Evolutionary conservation across 768 basidiomycete genomes (phyloP), one percentile per base, ranked within the genome.

Genomic region (Dentipellis fragilis): DNA sequence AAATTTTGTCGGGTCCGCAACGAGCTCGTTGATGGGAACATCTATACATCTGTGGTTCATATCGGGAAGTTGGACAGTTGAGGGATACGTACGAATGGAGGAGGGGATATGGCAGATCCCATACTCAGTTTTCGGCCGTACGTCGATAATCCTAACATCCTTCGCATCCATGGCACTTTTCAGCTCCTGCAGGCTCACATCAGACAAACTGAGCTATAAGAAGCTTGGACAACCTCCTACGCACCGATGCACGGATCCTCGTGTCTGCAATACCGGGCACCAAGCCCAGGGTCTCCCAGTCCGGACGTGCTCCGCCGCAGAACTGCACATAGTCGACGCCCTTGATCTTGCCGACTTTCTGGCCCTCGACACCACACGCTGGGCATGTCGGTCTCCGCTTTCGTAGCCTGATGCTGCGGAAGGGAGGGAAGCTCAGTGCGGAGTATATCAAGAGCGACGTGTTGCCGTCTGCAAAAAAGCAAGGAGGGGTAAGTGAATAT

Each of bases 371-470:
- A 5, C 87, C 88, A 65, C 95, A 99, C 0, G 87, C 84, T 7
- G 78, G 69, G 69, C 95, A 99, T 5, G 78, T 77, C 1, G 78
- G 68, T 52, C 87, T 84, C 40, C 82, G 80, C 3, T 76, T 68
- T 39, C 93, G 81, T n/a, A 96, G 73, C 62, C 86, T 92, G 69
- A 97, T 80, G 42, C 73, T 85, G 4, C 94, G 80, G 67, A 96
- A 94, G 0, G 87, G 84, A 0, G 87, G 79, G 16, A 69, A 65
- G 0, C 75, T 77, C 14, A 93, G 67, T 0, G 90, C 85, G 21
- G 87, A 85, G 68, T 85, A 91, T 17, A 94, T 67, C 14, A 90
- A 74, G 21, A 98, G 68, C 0, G 80, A 72, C 0, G 92, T 81
- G 49, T 73, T 77, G 11, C 71, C 71, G 58, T 87, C 87, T 87